phyloP scores from a whole-genome alignment of 1,284 basidiomycete genomes.

The Pterula multifida region DNA sequence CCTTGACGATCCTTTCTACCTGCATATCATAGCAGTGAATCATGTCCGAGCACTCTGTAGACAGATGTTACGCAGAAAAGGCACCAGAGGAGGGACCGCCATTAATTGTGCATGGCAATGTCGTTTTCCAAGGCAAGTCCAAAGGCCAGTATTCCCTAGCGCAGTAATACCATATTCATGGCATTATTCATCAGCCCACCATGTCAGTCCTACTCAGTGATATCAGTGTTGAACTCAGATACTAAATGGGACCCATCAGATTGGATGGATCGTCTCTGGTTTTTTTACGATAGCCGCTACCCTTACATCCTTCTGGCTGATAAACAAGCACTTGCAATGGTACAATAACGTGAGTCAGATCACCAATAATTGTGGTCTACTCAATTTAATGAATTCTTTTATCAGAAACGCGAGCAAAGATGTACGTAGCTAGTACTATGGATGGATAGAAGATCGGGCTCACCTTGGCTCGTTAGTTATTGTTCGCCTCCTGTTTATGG shows the following conservation, averaged over 20 bases:
- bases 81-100: background rate
- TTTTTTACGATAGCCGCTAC: constrained; percentile 47
- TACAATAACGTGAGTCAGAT: constrained; percentile 48
- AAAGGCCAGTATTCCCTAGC: background rate
- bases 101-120: background rate
- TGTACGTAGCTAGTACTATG: constrained; percentile 28
- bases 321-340: constrained; percentile 60
- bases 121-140: background rate
- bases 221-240: background rate
- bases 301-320: constrained; percentile 55
- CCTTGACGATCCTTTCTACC: background rate
- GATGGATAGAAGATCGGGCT: too few species aligned
- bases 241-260: constrained; percentile 9
- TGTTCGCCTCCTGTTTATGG: constrained; percentile 68
- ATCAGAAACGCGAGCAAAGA: constrained; percentile 57
- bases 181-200: background rate
- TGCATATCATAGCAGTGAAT: background rate
- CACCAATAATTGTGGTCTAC: too few species aligned
- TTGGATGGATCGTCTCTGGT: constrained; percentile 65
- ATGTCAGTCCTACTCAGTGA: background rate
- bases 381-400: constrained; percentile 2
- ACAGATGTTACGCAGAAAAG: background rate
- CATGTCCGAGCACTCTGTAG: background rate
- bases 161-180: background rate
- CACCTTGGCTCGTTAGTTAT: constrained; percentile 31